Evolutionary conservation across 2,329 filamentous ascomycete species (phyloP), one percentile per base, ranked within the genome.

Genomic region (Mycosphaerella sp.): DNA sequence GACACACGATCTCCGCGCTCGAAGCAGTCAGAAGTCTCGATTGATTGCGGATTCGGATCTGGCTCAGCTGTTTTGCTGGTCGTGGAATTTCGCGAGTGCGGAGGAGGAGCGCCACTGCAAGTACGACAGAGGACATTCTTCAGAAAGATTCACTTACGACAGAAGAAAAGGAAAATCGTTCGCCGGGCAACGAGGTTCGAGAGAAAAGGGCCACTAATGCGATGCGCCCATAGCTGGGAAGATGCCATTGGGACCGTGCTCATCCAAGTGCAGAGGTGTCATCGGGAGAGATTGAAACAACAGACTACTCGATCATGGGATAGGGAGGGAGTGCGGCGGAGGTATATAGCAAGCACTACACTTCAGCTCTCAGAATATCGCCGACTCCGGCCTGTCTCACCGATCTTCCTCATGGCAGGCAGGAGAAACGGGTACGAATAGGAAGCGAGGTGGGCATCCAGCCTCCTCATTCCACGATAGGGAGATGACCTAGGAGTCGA

Each of bases 261-360:
- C 23, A 21, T 32, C 21, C 17, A 40, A 23, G 48, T 41, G 11
- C 10, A 41, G 11, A 14, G 17, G 42, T 31, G 41, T 32, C 34
- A 41, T 31, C 31, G 29, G 41, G 34, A 31, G 29, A 51, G 42
- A 29, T 29, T 29, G 26, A 6, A 29, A 29, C 26, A 29, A 29
- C 5, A 40, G 40, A 41, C 42, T 31, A 29, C 21, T 21, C 3
- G 48, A 42, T 39, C 42, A 21, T 21, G 21, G 21, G 39, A 38
- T 21, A 23, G 41, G 41, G 41, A 21, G 17, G n/a, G 32, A 32
- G 14, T 29, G 40, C 39, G 34, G 47, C 23, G 29, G 48, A 21
- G 48, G 48, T 51, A 45, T 51, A 51, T 51, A 51, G 48, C 32
- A 45, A 51, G 48, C 48, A 51, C 40, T 51, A 51, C 48, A 51